Base-by-base conservation (phyloP, 1,139 yeast species). In the Pichia terricola region DNA sequence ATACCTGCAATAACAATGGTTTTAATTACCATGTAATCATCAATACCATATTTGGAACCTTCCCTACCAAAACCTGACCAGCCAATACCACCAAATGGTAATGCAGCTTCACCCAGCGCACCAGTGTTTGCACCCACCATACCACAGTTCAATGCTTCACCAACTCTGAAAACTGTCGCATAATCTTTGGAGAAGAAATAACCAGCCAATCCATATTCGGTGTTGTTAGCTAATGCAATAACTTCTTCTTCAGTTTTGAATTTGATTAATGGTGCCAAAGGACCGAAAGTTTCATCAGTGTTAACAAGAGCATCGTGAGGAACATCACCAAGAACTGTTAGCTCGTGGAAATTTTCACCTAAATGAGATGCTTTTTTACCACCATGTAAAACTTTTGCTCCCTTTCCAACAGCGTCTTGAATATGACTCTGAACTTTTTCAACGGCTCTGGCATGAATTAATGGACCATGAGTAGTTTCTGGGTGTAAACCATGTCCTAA, bases 231-330 rank as follows among this genome's bases (percentile, higher is more conserved):
- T 54, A 72, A 65, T 34, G 63, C 65, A 34, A 88, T 62, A 10
- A 79, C 96, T 57, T 86, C 86, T 45, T 81, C 84, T 41, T 78
- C 79, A 28, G 79, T 66, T 28, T 72, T 68, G 62, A 88, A 81
- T 50, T 79, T 77, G 56, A 84, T 75, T 38, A 88, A 65, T 3
- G 94, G 94, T 45, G 88, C 94, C 38, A 88, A 68, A 4, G 97
- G 96, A 26, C 96, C 96, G 60, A 89, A 88, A 2, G 95, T 88
- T 66, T 89, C 96, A 57, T 87, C 95, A 32, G 66, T 58, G 47
- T 78, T 69, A 28, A 87, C 82, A 45, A 64, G 59, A 73, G 87
- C 84, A 36, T 73, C 73, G 6, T 69, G 64, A 41, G 85, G 75
- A 36, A 85, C 89, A 53, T 81, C 74, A 26, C 77, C 69, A 50